Base-by-base conservation (phyloP, 2,329 filamentous ascomycete genomes). In the Cladosporium sp. region DNA sequence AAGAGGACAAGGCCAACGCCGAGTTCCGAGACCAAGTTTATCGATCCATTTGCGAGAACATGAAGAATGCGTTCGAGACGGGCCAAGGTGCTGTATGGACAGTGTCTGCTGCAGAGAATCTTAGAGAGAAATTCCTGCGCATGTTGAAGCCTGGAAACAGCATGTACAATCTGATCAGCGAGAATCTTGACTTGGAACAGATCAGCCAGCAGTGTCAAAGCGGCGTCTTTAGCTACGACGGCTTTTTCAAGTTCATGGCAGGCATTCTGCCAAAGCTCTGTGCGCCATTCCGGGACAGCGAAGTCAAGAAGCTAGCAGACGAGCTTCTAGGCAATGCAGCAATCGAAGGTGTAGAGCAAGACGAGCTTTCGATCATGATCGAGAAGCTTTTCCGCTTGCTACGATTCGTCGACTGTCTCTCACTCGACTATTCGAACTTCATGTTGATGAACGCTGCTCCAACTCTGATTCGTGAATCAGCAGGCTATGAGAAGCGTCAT, bases 361-460 rank as follows among this genome's bases (percentile, higher is more conserved):
- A 80, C 10, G 73, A 79, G n/a, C 72, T 82, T 8, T 86, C 88
- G 4, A 85, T 88, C 73, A 86, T 93, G 72, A 90, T 93, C 18
- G 88, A 91, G 73, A 89, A 91, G 68, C 84, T 94, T 0, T 89
- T 92, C 78, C 88, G 89, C 16, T 82, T 95, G 1, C 85, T 92
- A 63, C 86, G 88, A 33, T 90, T 92, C 70, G 90, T 93, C 65
- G 90, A 95, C 72, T 80, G 90, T 40, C 89, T 94, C 80, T 86
- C 91, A 28, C 87, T 92, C 66, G 91, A 95, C 72, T 93, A 93
- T 73, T 89, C 91, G 67, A 95, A 95, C 75, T 94, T 92, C 73
- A 83, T 93, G 71, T 81, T 95, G 59, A 87, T 88, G 76, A 85
- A 89, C 31, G 88, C 88, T 0, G 89, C 89, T 1, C 90, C 90